These are phyloP conservation scores for Middelhovenomyces tepae DNA, from an alignment of 805 yeast species.

Conservation along the genomic window DNA sequence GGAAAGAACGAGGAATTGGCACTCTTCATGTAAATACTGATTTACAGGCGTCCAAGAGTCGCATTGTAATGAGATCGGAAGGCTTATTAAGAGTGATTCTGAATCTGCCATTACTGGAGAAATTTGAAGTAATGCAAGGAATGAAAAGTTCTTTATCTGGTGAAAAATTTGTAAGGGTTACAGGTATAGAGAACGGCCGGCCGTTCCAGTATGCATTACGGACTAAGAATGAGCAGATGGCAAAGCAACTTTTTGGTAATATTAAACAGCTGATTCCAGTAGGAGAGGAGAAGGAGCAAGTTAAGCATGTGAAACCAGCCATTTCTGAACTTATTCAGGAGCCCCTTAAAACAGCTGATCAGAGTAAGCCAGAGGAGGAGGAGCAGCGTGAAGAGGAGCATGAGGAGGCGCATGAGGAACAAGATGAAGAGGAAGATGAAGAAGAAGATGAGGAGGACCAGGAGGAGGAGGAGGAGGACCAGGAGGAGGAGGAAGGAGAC, in stretches of 20 bases:
- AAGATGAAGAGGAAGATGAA: constrained; percentile 12
- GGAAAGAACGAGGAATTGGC: constrained; percentile 96
- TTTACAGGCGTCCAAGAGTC: constrained; percentile 32
- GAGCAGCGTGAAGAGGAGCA: constrained; percentile 5
- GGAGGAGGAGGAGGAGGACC: constrained; percentile 8
- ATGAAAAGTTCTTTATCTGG: constrained; percentile 78
- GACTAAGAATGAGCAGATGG: constrained; percentile 52
- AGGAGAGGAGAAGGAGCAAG: no score
- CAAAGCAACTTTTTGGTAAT: constrained; percentile 46
- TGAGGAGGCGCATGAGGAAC: constrained; percentile 6
- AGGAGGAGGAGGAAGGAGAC: not conserved
- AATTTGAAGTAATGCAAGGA: constrained; percentile 63
- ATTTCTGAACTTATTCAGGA: no score
- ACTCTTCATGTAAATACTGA: constrained; percentile 63
- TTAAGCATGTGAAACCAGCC: no score
- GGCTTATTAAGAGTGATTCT: constrained; percentile 76
- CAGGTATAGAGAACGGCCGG: constrained; percentile 52
- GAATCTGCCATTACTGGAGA: constrained; percentile 57
- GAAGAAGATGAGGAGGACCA: constrained; percentile 8
- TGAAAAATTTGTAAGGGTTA: constrained; percentile 72
- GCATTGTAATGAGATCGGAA: constrained; percentile 86
- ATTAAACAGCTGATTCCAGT: constrained; percentile 14
- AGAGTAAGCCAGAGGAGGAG: constrained; percentile 8
- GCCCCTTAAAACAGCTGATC: no score
- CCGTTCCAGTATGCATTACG: constrained; percentile 82